Base-by-base conservation (phyloP, 2,329 filamentous ascomycete species). In the Knufia petricola region DNA sequence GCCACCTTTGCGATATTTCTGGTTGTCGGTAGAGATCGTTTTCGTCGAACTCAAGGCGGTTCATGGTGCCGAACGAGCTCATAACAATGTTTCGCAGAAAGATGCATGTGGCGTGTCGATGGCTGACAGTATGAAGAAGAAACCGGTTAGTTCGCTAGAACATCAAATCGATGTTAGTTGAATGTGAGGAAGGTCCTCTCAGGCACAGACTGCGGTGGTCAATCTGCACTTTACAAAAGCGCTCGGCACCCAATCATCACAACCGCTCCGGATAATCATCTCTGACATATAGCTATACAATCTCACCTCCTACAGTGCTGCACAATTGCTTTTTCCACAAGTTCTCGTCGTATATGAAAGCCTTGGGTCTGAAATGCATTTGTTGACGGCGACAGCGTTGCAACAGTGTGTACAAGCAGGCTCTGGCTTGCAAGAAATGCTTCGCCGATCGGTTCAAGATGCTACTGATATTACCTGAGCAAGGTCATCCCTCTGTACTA, bases 11-110 rank as follows among this genome's bases (percentile, higher is more conserved):
- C 15, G 20, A 23, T 19, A 30, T 26, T 37, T 38, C 44, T 28
- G 44, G 19, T 39, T 47, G 44, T 38, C 4, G 32, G 24, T 34
- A 13, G 3, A 47, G 23, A 17, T 19, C 13, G 23, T 28, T 13
- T 13, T 39, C 44, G 17, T 21, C 21, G n/a, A 39, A 34, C 9
- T 47, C 44, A 47, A 39, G 44, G 44, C 24, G 44, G 44, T 47
- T 47, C 44, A 39, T 38, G 32, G 39, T 41, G 39, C 39, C 17
- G 23, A 36, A 36, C 10, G 17, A 41, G 39, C 20, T 41, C 20
- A 28, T 41, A 10, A 12, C 26, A 24, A 21, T 26, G 13, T 3
- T 23, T 28, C 21, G 4, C 3, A 26, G 23, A 17, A 24, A 10
- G n/a, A 41, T 41, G 24, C 39, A 41, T 41, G 12, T 41, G 39